These are phyloP conservation scores for Claviceps sp. DNA, from an alignment of 2,329 filamentous ascomycete species.

Conservation along the genomic window DNA sequence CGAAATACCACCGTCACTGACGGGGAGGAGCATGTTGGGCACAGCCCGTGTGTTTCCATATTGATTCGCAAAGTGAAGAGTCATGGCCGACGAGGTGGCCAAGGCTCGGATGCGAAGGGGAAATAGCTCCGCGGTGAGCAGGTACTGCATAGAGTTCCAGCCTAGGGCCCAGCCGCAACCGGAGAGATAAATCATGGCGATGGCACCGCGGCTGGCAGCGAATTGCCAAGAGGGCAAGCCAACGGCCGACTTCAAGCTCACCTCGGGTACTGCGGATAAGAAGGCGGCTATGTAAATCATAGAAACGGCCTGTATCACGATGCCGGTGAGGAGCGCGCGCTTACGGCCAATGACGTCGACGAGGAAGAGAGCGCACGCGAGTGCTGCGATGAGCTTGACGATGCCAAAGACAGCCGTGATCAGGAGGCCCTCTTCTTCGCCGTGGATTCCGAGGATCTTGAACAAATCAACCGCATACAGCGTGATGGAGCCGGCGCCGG, in stretches of 20 bases:
- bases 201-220: slow-evolving; percentile 49
- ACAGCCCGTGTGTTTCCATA: slow-evolving; percentile 66
- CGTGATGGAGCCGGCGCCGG: slow-evolving; percentile 59
- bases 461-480: slow-evolving; percentile 67
- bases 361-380: slow-evolving; percentile 63
- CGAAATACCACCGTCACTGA: slow-evolving; percentile 31
- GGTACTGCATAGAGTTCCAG: slow-evolving; percentile 68
- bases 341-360: slow-evolving; percentile 71
- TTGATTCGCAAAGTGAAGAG: slow-evolving; percentile 65
- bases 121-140: slow-evolving; percentile 67
- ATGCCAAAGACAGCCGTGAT: slow-evolving; percentile 66
- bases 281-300: slow-evolving; percentile 52
- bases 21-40: slow-evolving; percentile 55
- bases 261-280: slow-evolving; percentile 47
- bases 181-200: slow-evolving; percentile 60
- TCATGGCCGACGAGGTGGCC: slow-evolving; percentile 61
- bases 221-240: slow-evolving; percentile 33
- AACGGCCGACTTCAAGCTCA: slow-evolving; percentile 35
- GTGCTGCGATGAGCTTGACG: slow-evolving; percentile 53
- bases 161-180: slow-evolving; percentile 57
- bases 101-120: slow-evolving; percentile 60
- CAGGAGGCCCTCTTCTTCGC: slow-evolving; percentile 54
- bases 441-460: slow-evolving; percentile 54
- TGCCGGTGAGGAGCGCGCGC: slow-evolving; percentile 46
- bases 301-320: slow-evolving; percentile 43